Evolutionary conservation across 305 asterid species (phyloP).

Genomic region (Ilex paraguariensis): DNA sequence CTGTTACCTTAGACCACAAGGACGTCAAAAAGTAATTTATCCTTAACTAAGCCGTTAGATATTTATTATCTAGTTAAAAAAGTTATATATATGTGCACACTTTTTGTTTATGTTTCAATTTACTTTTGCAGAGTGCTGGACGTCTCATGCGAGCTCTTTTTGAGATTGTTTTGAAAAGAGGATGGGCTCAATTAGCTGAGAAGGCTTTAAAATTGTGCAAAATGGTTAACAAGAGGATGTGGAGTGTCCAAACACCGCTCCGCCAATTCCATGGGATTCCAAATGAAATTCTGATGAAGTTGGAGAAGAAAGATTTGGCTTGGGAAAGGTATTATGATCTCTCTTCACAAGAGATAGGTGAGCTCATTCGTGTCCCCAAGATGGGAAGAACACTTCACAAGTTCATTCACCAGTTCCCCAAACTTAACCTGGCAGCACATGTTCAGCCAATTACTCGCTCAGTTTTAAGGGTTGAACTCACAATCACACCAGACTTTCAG

Average conservation of each 20-base stretch:
- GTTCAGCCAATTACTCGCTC: constrained; percentile 95
- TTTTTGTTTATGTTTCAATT: constrained; percentile 1
- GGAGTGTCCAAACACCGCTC: constrained; percentile 99
- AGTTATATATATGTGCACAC: not conserved
- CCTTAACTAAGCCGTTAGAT: too few relatives aligned
- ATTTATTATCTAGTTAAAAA: not conserved
- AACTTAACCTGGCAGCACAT: constrained; percentile 82
- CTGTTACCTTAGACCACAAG: too few relatives aligned
- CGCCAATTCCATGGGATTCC: constrained; percentile 90
- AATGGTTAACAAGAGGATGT: constrained; percentile 88
- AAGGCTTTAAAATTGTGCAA: constrained; percentile 91
- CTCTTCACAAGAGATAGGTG: constrained; percentile 87
- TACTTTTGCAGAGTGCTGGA: constrained; percentile 82
- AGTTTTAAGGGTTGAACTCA: constrained; percentile 73
- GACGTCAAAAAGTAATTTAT: too few relatives aligned
- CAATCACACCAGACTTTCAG: constrained; percentile 84
- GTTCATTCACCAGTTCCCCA: constrained; percentile 88
- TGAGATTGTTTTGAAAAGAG: constrained; percentile 86
- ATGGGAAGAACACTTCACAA: constrained; percentile 79
- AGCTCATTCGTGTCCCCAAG: constrained; percentile 71
- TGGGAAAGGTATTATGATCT: constrained; percentile 96
- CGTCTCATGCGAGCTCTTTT: constrained; percentile 89
- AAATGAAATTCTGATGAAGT: constrained; percentile 70
- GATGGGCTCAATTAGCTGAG: constrained; percentile 88
- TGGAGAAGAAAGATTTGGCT: constrained; percentile 91